Percentiles rank a stretch among this genome's conserved stretches.
Conservation (phyloP, 768 basidiomycete genomes). For the Exidia glandulosa region DNA sequence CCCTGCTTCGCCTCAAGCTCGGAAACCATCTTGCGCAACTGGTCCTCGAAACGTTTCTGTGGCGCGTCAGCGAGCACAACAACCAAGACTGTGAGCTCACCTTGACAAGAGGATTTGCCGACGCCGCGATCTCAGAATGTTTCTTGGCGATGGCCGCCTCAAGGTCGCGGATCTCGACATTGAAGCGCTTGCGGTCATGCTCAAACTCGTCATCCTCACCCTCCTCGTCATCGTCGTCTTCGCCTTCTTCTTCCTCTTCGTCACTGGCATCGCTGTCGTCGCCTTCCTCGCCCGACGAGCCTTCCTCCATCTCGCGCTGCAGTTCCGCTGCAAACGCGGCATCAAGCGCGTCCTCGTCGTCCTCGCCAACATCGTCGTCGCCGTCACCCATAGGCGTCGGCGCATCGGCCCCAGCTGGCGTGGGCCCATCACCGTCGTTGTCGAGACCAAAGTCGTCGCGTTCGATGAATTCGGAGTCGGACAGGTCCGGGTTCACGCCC, state of each 20-base stretch:
- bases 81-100: slow-evolving; percentile 32
- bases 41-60: slow-evolving; percentile 89
- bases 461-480: slow-evolving; percentile 80
- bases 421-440: slow-evolving; percentile 62
- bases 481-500: slow-evolving; percentile 82
- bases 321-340: slow-evolving; percentile 83
- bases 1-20: slow-evolving; percentile 78
- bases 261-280: slow-evolving; percentile 65
- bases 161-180: slow-evolving; percentile 82
- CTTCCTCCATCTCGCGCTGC: slow-evolving; percentile 64
- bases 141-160: slow-evolving; percentile 85
- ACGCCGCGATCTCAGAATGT: slow-evolving; percentile 67
- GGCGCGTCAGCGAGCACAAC: neutral
- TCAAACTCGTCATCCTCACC: slow-evolving; percentile 67
- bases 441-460: slow-evolving; percentile 33
- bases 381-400: slow-evolving; percentile 44
- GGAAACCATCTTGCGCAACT: slow-evolving; percentile 72
- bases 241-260: slow-evolving; percentile 37
- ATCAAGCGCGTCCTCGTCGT: slow-evolving; percentile 67
- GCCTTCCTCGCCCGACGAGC: slow-evolving; percentile 40
- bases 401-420: slow-evolving; percentile 48
- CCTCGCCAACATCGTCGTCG: slow-evolving; percentile 41
- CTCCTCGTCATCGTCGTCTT: slow-evolving; percentile 47
- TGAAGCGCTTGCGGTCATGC: slow-evolving; percentile 68
- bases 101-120: slow-evolving; percentile 79